A percentile compares a stretch with the other conserved stretches of the same genome.
Conservation (phyloP, 2,329 filamentous ascomycete species). For the Daldinia sp. region DNA sequence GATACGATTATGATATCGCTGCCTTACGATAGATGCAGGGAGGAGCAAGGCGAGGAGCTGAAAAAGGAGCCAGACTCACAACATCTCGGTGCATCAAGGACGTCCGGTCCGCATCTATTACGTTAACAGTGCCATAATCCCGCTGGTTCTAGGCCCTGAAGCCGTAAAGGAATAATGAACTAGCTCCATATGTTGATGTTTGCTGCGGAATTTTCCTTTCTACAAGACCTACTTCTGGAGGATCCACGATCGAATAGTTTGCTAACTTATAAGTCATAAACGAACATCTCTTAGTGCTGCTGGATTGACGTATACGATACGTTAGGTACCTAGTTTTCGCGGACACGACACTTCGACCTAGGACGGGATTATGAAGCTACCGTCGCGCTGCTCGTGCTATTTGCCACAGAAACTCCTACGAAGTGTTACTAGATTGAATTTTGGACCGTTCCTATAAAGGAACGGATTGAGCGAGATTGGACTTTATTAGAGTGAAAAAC, state of each 20-base stretch:
- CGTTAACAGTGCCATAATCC: background rate
- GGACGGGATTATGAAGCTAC: background rate
- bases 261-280: slow-evolving; percentile 5
- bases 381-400: background rate
- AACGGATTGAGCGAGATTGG: slow-evolving; percentile 5
- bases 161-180: background rate
- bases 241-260: slow-evolving; percentile 12
- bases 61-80: background rate
- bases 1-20: background rate
- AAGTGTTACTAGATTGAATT: slow-evolving; percentile 1
- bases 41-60: background rate
- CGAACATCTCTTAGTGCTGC: slow-evolving; percentile 26
- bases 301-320: background rate
- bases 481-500: slow-evolving; percentile 1
- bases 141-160: background rate
- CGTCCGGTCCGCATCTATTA: background rate
- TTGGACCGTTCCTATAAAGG: background rate
- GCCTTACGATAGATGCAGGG: background rate
- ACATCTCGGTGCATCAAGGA: background rate
- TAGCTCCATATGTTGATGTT: background rate
- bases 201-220: background rate
- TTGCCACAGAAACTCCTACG: background rate
- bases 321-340: background rate
- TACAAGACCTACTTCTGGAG: background rate
- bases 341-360: slow-evolving; percentile 23